Evolutionary conservation across 441 rosid genomes (phyloP).

Genomic region (Dalechampia spathulata): DNA sequence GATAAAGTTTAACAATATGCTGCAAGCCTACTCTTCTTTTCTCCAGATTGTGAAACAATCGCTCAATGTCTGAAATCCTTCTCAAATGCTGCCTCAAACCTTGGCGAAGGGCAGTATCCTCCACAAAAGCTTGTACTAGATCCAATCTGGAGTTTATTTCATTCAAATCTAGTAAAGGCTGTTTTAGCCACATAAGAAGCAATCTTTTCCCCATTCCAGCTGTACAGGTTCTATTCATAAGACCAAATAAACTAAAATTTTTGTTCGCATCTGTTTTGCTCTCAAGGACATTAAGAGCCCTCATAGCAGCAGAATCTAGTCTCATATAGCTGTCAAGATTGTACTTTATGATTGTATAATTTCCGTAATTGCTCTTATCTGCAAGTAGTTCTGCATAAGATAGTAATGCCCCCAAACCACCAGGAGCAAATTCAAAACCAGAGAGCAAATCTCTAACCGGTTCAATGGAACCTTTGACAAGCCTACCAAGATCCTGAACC

Average conservation of each 20-base stretch:
- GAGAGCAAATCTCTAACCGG: slow-evolving; percentile 79
- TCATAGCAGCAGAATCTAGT: slow-evolving; percentile 88
- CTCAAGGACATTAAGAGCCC: slow-evolving; percentile 94
- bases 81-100: slow-evolving; percentile 93
- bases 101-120: slow-evolving; percentile 84
- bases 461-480: slow-evolving; percentile 81
- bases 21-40: slow-evolving; percentile 74
- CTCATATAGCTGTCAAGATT: slow-evolving; percentile 77
- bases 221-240: slow-evolving; percentile 96
- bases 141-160: slow-evolving; percentile 77
- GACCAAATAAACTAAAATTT: slow-evolving; percentile 94
- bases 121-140: slow-evolving; percentile 91
- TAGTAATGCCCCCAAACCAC: slow-evolving; percentile 78
- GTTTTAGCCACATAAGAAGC: slow-evolving; percentile 94
- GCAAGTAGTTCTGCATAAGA: slow-evolving; percentile 81
- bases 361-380: slow-evolving; percentile 79
- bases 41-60: slow-evolving; percentile 59
- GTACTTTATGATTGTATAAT: slow-evolving; percentile 53
- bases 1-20: slow-evolving; percentile 89
- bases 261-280: slow-evolving; percentile 96
- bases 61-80: slow-evolving; percentile 81
- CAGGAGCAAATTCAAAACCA: slow-evolving; percentile 78
- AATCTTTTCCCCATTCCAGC: slow-evolving; percentile 98
- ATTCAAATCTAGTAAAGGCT: slow-evolving; percentile 73
- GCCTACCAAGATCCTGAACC: slow-evolving; percentile 77